Base-by-base conservation (phyloP, 2,329 filamentous ascomycete genomes). In the Colletotrichum gloeosporioides region DNA sequence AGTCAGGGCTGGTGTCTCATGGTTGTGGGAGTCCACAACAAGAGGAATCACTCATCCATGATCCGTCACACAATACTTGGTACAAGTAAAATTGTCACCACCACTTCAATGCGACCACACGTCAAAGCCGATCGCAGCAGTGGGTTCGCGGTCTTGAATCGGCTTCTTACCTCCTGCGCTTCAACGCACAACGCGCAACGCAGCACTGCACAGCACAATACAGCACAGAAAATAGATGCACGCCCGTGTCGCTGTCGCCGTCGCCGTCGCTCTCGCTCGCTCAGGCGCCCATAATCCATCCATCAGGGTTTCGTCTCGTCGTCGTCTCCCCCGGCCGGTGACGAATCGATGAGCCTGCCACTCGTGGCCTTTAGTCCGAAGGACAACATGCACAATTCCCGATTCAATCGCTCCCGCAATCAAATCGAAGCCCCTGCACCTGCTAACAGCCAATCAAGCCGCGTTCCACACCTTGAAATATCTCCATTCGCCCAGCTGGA, bases 401-500 rank as follows among this genome's bases (percentile, higher is more conserved):
- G 64, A 69, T 69, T 73, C 57, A 68, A 64, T 55, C 69, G 57
- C 65, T 73, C 31, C 57, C 39, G 39, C 63, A 59, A 73, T 72
- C 69, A 69, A 73, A 73, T 64, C 32, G 25, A 63, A 32, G 69
- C 32, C 63, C 63, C 27, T 61, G 63, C 53, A n/a, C 63, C 36
- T 29, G 15, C 31, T 57, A 27, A 25, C 63, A 29, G 27, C 69
- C 73, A 76, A 76, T 76, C 73, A 76, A n/a, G 32, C 31, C n/a
- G 39, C 39, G 68, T 69, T 57, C 63, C 73, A 64, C 9, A 49
- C 73, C 55, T 73, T 70, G 73, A 73, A 68, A 73, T 64, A 69
- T 29, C 69, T 76, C 73, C 73, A 69, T 76, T 76, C 57, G 69
- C 63, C 73, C 73, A 76, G 73, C 73, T 73, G 73, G 32, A 76